Evolutionary conservation across 2,329 filamentous ascomycete species (phyloP).

Genomic region (Arthrobotrys musiformis): DNA sequence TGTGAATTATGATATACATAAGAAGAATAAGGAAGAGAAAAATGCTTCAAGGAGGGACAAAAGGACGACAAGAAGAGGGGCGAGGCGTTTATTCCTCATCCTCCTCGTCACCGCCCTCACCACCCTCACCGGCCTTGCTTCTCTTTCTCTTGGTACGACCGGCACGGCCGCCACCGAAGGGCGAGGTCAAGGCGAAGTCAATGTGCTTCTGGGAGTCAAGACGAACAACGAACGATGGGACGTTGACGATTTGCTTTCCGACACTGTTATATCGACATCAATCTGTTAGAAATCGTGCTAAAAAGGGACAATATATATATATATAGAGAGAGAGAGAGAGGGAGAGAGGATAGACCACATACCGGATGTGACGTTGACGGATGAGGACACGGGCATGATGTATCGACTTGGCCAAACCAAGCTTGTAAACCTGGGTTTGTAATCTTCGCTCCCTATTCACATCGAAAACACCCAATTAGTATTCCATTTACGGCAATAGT

Average conservation of each 20-base stretch:
- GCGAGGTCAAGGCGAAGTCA: constrained; percentile 96
- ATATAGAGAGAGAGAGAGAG: constrained; percentile 55
- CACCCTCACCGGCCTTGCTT: constrained; percentile 92
- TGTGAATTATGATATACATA: constrained; percentile 54
- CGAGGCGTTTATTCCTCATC: constrained; percentile 75
- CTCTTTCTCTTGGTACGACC: constrained; percentile 99
- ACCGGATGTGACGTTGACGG: constrained; percentile 95
- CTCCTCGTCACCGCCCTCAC: constrained; percentile 80
- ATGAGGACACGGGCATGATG: constrained; percentile 99
- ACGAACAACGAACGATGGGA: constrained; percentile 98
- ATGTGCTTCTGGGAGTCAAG: constrained; percentile 99
- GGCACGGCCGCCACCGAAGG: constrained; percentile 95
- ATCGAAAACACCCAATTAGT: neutral
- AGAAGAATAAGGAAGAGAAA: constrained; percentile 4
- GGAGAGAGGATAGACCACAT: constrained; percentile 63
- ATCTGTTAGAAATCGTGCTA: constrained; percentile 6
- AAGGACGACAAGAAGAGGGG: neutral
- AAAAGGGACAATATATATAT: neutral
- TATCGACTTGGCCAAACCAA: constrained; percentile 99
- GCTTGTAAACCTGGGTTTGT: constrained; percentile 99
- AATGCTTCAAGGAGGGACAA: constrained; percentile 21
- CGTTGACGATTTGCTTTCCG: constrained; percentile 99
- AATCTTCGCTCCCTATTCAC: constrained; percentile 65
- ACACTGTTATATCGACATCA: constrained; percentile 69
- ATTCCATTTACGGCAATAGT: neutral